phyloP scores from a whole-genome alignment of 805 yeast species.

The Aciculoconidium aculeatum region DNA sequence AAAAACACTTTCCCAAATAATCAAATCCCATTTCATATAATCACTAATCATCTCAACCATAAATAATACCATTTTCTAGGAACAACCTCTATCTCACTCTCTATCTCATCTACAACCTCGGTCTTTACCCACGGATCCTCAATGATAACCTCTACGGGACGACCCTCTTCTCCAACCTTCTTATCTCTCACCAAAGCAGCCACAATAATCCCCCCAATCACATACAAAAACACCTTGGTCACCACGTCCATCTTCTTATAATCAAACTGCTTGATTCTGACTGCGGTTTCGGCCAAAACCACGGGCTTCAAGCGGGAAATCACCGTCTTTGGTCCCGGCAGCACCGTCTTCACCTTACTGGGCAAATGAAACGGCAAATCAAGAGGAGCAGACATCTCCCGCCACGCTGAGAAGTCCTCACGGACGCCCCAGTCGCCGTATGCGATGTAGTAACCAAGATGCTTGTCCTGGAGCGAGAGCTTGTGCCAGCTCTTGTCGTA shows the following conservation, averaged over 20 bases:
- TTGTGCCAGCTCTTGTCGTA: slow-evolving; percentile 52
- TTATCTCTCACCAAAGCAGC: slow-evolving; percentile 55
- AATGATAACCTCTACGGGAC: slow-evolving; percentile 34
- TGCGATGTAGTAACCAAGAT: slow-evolving; percentile 53
- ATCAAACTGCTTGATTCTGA: slow-evolving; percentile 42
- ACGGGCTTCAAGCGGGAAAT: slow-evolving; percentile 35
- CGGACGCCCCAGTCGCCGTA: slow-evolving; percentile 73
- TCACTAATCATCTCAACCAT: slow-evolving; percentile 43
- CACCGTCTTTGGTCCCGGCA: slow-evolving; percentile 26
- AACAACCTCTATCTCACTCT: slow-evolving; percentile 5
- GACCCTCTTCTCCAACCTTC: slow-evolving; percentile 39
- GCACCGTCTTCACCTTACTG: slow-evolving; percentile 16
- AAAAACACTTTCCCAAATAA: no score
- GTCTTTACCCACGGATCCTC: slow-evolving; percentile 29
- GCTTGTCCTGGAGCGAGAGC: slow-evolving; percentile 44
- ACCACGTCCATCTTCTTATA: slow-evolving; percentile 50
- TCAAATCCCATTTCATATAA: no score
- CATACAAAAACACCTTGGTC: slow-evolving; percentile 47
- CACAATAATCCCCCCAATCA: slow-evolving; percentile 41
- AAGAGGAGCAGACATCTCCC: slow-evolving; percentile 41
- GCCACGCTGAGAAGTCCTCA: slow-evolving; percentile 46
- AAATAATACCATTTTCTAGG: slow-evolving; percentile 45
- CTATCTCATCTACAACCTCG: slow-evolving; percentile 8
- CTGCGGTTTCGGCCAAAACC: slow-evolving; percentile 36
- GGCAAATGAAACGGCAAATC: slow-evolving; percentile 49